Evolutionary conservation across 257 asterid genomes (phyloP).

Genomic region (Henckelia pumila): DNA sequence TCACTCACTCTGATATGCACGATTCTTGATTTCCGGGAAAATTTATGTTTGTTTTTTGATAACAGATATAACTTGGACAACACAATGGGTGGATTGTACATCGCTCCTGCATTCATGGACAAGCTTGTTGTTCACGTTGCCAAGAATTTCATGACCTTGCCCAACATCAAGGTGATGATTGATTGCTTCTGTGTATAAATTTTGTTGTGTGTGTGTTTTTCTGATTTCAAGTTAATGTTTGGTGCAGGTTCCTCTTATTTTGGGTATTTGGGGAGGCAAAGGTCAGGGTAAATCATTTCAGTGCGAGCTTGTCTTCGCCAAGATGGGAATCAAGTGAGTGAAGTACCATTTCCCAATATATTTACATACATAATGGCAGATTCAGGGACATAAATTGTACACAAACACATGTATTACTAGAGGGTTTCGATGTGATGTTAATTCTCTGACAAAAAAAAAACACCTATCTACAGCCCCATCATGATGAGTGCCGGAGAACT

Average conservation of each 20-base stretch:
- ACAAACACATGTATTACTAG: no score
- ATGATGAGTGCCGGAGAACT: slow-evolving; percentile 91
- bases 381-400: no score
- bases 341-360: not conserved
- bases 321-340: slow-evolving; percentile 86
- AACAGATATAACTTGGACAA: slow-evolving; percentile 50
- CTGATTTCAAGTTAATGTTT: not conserved
- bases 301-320: slow-evolving; percentile 79
- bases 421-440: not conserved
- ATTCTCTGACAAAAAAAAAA: not conserved
- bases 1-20: not conserved
- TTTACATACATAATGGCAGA: not conserved
- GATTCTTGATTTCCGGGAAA: not conserved
- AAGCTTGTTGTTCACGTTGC: slow-evolving; percentile 68
- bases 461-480: slow-evolving; percentile 54
- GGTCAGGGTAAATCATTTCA: slow-evolving; percentile 95
- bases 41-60: no score
- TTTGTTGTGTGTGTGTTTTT: not conserved
- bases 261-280: slow-evolving; percentile 97
- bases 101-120: slow-evolving; percentile 95
- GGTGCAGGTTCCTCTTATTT: slow-evolving; percentile 63
- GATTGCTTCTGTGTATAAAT: not conserved
- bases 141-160: slow-evolving; percentile 76
- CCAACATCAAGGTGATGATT: slow-evolving; percentile 66
- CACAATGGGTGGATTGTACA: slow-evolving; percentile 62